Percentiles rank a stretch among this genome's conserved stretches.
Evolutionary conservation across 192 early-diverging fungal species (phyloP).

Genomic region (Dissophora globulifera): DNA sequence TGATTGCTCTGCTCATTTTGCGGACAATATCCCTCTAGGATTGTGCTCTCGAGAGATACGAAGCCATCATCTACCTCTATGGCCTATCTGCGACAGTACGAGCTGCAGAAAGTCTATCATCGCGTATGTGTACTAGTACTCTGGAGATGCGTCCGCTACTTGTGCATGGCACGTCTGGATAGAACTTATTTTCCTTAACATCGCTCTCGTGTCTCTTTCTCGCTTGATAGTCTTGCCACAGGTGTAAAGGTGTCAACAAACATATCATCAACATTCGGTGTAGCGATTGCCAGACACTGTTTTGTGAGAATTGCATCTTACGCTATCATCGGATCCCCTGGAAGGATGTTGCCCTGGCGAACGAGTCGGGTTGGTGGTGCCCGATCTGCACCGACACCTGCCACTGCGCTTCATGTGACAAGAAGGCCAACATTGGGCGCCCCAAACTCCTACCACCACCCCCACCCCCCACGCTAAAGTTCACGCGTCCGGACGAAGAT

Average conservation of each 20-base stretch:
- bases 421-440: neutral
- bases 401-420: slow-evolving; percentile 8
- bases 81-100: slow-evolving; percentile 15
- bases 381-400: slow-evolving; percentile 4
- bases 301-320: slow-evolving; percentile 33
- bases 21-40: slow-evolving; percentile 9
- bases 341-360: neutral
- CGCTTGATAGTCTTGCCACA: too few relatives aligned
- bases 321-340: slow-evolving; percentile 11
- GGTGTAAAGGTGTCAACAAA: too few relatives aligned
- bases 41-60: slow-evolving; percentile 10
- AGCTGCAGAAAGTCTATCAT: neutral
- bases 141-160: too few relatives aligned
- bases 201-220: neutral
- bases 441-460: too few relatives aligned
- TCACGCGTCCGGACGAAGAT: slow-evolving; percentile 31
- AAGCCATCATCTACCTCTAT: slow-evolving; percentile 9
- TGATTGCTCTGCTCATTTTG: neutral
- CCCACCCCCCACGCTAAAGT: neutral
- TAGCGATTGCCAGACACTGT: too few relatives aligned
- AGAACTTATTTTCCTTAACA: neutral
- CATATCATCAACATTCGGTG: too few relatives aligned
- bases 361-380: slow-evolving; percentile 16
- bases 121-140: neutral
- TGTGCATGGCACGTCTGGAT: too few relatives aligned